Base-by-base conservation (phyloP, 2,329 filamentous ascomycete genomes). In the Fulvia fulva region DNA sequence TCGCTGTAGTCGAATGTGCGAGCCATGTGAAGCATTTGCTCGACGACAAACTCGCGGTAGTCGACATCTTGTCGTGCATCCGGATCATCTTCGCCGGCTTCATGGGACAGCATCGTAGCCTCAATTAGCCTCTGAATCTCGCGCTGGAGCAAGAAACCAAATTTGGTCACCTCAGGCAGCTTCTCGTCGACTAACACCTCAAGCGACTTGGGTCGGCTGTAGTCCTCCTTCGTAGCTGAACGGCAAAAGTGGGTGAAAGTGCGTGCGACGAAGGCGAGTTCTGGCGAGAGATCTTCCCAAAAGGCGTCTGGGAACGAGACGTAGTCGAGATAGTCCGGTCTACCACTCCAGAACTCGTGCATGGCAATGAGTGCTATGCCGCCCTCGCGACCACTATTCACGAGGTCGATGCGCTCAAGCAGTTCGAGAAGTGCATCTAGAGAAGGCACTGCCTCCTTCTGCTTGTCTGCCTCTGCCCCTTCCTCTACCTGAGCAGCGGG, bases 1-100 rank as follows among this genome's bases (percentile, higher is more conserved):
- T 99, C 94, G n/a, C 90, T 92, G 74, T 97, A 99, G 75, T 99
- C 94, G 52, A 97, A 83, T 1, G 90, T 95, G 59, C 92, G 81
- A 5, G 91, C 89, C 70, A 99, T 96, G 67, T 97, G 89, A 34
- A 99, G 85, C 57, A 99, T 81, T 71, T 99, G 95, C 72, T 97
- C 92, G 41, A 97, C 89, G 62, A 97, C 89, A 67, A 99, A 99
- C 73, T 97, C 93, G 67, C 92, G 87, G 71, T 97, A 91, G 6
- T 91, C 87, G 0, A 88, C 88, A 65, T 95, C 89, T 68, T 95
- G 90, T 3, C 80, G 81, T 1, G 77, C 82, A 3, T 87, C 83
- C 23, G 12, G 25, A 1, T 78, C 82, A 3, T 87, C 83, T 16
- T 81, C 81, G 12, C 81, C 81, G 1, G 76, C 78, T 21, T 57